Evolutionary conservation across 2,329 filamentous ascomycete genomes (phyloP), one percentile per base, ranked within the genome.

Genomic region (Sarocladiaceae sp.): DNA sequence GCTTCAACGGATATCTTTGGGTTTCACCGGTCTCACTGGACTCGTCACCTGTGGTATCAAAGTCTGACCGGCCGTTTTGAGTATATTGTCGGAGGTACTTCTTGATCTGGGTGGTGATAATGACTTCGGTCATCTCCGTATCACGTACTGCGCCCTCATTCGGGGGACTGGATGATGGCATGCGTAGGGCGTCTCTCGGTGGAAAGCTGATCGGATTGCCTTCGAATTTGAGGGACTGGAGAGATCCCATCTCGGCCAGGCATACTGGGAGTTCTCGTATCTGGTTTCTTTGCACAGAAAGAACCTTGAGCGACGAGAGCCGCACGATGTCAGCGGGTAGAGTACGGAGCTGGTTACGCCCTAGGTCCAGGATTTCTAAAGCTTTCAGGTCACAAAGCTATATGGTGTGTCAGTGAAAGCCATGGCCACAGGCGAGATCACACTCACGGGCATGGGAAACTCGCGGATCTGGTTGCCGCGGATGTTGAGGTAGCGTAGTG

Each of bases 281-380:
- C 48, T 84, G 80, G 61, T 96, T 96, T 58, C 86, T 87, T 53
- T 87, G 85, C 27, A 96, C 77, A 2, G 89, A 90, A 45, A 97
- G 72, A 13, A 96, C 90, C 58, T 95, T 94, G 51, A 97, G 70
- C 2, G 88, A 95, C 4, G 82, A 83, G 55, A 97, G 72, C 57
- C 82, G 88, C 48, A 78, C 79, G 49, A 96, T 86, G 44, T 90
- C 85, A 37, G 83, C 78, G 0, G 91, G 89, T 2, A 97, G 74
- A 9, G 77, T 70, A 39, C 77, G 78, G 49, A 97, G 81, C 61
- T 85, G 88, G 61, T 97, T 97, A 55, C 87, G 80, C 60, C 89
- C 90, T 45, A 97, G 75, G 65, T 97, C 91, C 49, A 97, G 77
- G 47, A 96, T 95, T 65, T 97, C 90, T 45, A 97, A 77, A 26